Evolutionary conservation across 2,329 filamentous ascomycete species (phyloP), one percentile per base, ranked within the genome.

Genomic region (Phyllachora maydis): DNA sequence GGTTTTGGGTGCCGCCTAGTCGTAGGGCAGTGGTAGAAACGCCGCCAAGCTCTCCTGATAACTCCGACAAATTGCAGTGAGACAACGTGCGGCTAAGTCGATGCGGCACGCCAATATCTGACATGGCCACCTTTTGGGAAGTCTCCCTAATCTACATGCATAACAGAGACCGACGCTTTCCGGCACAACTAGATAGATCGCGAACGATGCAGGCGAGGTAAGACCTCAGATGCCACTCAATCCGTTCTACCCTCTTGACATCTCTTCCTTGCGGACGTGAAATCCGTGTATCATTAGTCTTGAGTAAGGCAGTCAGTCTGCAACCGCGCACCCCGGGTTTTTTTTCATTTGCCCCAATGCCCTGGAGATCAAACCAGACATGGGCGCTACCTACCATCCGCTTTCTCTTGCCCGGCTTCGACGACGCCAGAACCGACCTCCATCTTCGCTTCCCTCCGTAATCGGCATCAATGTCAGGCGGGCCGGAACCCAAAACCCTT

Each of bases 401-500:
- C n/a, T n/a, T n/a, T n/a, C n/a, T n/a, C n/a, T n/a, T n/a, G n/a
- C n/a, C n/a, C n/a, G n/a, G n/a, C n/a, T n/a, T n/a, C n/a, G n/a
- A 34, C 35, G 38, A 40, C 37, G 37, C 32, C 33, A 35, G 11
- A 30, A 26, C 30, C 28, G 25, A 21, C 24, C 30, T 27, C 20
- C 26, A 33, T 29, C 26, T 31, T 26, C 22, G 32, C 29, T 25
- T 26, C 21, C 23, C 21, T 26, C 26, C 27, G 25, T 27, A 27
- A 28, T 24, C 25, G 26, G 27, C 29, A 27, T 30, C 30, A 27
- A 22, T 26, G 25, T 29, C 23, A 24, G 19, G n/a, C 28, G 11
- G 12, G 6, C 11, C 6, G 20, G 23, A n/a, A n/a, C 28, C 21
- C 26, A 27, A 18, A 21, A 20, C 25, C 25, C 47, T 70, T 83